Percentiles rank a stretch among this genome's conserved stretches.
Evolutionary conservation across 1,284 basidiomycete genomes (phyloP).

Genomic region (Boletus semigastroideus): DNA sequence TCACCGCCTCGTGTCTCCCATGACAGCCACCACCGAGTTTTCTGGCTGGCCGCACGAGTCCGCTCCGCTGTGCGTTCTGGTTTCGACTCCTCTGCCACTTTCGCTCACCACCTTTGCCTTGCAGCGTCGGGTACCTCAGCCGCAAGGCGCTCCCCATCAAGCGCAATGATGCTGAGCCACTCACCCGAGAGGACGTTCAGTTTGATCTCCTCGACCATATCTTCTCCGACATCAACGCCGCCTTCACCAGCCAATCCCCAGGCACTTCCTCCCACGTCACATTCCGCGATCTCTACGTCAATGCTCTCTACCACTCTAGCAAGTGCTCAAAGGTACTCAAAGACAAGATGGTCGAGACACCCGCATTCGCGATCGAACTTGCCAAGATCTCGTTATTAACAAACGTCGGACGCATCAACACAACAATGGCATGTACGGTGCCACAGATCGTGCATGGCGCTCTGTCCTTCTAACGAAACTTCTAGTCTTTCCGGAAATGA

Average conservation of each 20-base stretch:
- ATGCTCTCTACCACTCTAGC: constrained; percentile 72
- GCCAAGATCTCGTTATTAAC: constrained; percentile 84
- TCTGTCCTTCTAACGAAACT: constrained; percentile 20
- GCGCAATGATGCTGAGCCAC: constrained; percentile 72
- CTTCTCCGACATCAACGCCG: constrained; percentile 66
- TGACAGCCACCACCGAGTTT: constrained; percentile 43
- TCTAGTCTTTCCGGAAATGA: constrained; percentile 64
- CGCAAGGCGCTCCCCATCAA: constrained; percentile 77
- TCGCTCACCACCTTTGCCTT: constrained; percentile 19
- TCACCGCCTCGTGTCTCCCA: constrained; percentile 42
- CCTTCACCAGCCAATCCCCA: constrained; percentile 66
- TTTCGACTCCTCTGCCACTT: constrained; percentile 4
- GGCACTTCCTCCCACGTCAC: constrained; percentile 54
- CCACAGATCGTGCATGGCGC: constrained; percentile 12
- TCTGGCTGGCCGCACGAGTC: constrained; percentile 46
- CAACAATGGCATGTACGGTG: constrained; percentile 81
- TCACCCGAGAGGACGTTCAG: constrained; percentile 81
- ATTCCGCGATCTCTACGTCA: constrained; percentile 85
- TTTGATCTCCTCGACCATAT: constrained; percentile 80
- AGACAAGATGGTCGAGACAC: constrained; percentile 80
- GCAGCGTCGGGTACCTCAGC: constrained; percentile 64
- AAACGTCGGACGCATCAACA: constrained; percentile 92
- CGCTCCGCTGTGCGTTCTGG: constrained; percentile 37
- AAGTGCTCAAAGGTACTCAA: constrained; percentile 87
- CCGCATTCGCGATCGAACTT: constrained; percentile 79